Percentiles rank a stretch among this genome's conserved stretches.
These are phyloP conservation scores for Amanita bisporigera DNA, from an alignment of 1,284 basidiomycete genomes.

Conservation along the genomic window DNA sequence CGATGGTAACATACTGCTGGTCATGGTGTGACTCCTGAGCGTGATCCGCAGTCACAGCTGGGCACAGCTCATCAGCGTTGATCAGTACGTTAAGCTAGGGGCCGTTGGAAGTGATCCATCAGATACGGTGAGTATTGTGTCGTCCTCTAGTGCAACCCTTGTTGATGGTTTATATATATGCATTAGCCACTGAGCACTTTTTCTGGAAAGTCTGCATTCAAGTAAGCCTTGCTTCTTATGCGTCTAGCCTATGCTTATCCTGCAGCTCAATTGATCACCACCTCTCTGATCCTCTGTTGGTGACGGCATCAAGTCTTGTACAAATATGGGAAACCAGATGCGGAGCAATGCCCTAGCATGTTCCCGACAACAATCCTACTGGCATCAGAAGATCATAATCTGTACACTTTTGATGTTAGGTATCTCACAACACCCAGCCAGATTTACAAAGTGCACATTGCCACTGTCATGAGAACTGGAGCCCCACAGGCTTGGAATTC, in stretches of 20 bases:
- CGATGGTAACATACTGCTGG: too few species aligned
- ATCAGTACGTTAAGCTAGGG: conserved; percentile 95
- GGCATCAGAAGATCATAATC: conserved; percentile 97
- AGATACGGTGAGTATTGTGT: conserved; percentile 30
- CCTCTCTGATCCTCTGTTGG: conserved; percentile 85
- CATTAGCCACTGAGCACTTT: conserved; percentile 75
- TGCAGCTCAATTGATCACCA: conserved; percentile 94
- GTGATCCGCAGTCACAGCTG: too few species aligned
- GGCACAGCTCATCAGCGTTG: too few species aligned
- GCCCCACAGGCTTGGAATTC: conserved; percentile 95
- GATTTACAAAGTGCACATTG: conserved; percentile 98
- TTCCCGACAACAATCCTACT: conserved; percentile 92
- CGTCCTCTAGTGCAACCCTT: not conserved
- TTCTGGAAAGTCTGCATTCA: conserved; percentile 86
- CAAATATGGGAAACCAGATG: conserved; percentile 96
- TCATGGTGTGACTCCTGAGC: too few species aligned
- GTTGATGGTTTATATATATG: conserved; percentile 27
- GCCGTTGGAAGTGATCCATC: conserved; percentile 46
- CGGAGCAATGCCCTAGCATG: conserved; percentile 85
- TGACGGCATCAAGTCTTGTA: conserved; percentile 91
- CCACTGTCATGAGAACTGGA: conserved; percentile 96
- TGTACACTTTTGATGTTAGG: conserved; percentile 98
- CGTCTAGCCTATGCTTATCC: conserved; percentile 6
- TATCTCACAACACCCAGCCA: conserved; percentile 85
- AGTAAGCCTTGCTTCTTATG: conserved; percentile 52